Evolutionary conservation across 73 alveolate species (phyloP).

Genomic region (Symbiodinium natans): DNA sequence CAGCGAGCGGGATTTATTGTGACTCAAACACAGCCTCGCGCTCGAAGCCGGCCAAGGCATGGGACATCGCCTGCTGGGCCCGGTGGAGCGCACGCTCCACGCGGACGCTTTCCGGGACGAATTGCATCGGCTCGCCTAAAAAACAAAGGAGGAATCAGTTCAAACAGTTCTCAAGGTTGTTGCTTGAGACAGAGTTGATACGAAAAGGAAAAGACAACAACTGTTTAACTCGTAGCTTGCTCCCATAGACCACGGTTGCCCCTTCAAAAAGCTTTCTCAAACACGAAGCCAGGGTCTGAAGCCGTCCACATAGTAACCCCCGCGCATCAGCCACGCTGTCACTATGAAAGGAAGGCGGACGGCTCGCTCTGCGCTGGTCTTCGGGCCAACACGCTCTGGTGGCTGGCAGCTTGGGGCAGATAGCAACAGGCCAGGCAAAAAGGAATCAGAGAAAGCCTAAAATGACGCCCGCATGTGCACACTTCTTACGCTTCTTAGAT

Average conservation of each 20-base stretch:
- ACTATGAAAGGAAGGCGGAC: background rate
- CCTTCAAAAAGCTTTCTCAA: too few species aligned
- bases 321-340: background rate
- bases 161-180: background rate
- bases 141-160: background rate
- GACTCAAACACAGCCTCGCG: slow-evolving; percentile 6
- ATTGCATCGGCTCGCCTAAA: background rate
- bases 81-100: slow-evolving; percentile 55
- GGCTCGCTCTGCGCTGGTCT: background rate
- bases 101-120: background rate
- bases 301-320: background rate
- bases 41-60: slow-evolving; percentile 52
- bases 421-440: too few species aligned
- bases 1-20: too few species aligned
- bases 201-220: background rate
- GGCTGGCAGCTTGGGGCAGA: background rate
- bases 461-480: too few species aligned
- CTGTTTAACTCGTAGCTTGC: background rate
- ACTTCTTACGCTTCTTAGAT: background rate
- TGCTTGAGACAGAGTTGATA: too few species aligned
- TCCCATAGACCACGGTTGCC: background rate
- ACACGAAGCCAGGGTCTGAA: background rate
- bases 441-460: too few species aligned
- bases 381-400: background rate
- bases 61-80: slow-evolving; percentile 54